These are phyloP conservation scores for Ammopiptanthus mongolicus DNA, from an alignment of 306 rosid genomes.

Conservation along the genomic window DNA sequence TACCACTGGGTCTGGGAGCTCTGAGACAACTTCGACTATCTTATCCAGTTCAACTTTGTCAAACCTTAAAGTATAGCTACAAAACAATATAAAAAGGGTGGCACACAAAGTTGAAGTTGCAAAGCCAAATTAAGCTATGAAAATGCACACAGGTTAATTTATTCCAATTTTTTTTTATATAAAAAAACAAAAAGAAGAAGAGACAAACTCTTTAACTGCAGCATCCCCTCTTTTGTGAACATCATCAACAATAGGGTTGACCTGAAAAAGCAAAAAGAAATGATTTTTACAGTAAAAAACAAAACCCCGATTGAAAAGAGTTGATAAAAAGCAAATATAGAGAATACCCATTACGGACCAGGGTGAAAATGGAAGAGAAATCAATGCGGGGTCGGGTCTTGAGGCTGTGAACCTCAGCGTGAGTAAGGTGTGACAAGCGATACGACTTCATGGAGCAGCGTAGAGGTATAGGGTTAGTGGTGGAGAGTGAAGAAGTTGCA, in stretches of 20 bases:
- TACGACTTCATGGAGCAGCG: slow-evolving; percentile 72
- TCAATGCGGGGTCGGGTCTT: slow-evolving; percentile 92
- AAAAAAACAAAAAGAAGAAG: neutral
- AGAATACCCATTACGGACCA: slow-evolving; percentile 41
- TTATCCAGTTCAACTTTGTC: slow-evolving; percentile 68
- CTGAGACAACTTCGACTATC: slow-evolving; percentile 60
- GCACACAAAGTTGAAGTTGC: neutral
- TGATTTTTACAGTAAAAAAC: neutral
- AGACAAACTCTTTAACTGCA: slow-evolving; percentile 71
- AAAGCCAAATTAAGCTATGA: neutral
- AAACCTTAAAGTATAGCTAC: slow-evolving; percentile 72
- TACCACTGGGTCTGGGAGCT: slow-evolving; percentile 92
- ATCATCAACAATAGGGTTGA: slow-evolving; percentile 89
- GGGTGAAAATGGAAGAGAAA: slow-evolving; percentile 78
- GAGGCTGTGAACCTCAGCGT: slow-evolving; percentile 56
- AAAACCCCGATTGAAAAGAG: neutral
- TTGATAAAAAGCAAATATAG: neutral
- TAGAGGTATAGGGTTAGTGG: slow-evolving; percentile 21
- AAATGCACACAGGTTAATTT: neutral
- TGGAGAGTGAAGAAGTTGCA: slow-evolving; percentile 27
- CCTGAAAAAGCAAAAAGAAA: slow-evolving; percentile 39
- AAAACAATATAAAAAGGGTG: slow-evolving; percentile 1
- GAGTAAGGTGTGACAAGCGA: slow-evolving; percentile 61
- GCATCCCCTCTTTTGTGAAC: slow-evolving; percentile 77
- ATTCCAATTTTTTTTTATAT: neutral